Base-by-base conservation (phyloP, 225 moss, liverwort and hornwort genomes). In the Polytrichum formosum region DNA sequence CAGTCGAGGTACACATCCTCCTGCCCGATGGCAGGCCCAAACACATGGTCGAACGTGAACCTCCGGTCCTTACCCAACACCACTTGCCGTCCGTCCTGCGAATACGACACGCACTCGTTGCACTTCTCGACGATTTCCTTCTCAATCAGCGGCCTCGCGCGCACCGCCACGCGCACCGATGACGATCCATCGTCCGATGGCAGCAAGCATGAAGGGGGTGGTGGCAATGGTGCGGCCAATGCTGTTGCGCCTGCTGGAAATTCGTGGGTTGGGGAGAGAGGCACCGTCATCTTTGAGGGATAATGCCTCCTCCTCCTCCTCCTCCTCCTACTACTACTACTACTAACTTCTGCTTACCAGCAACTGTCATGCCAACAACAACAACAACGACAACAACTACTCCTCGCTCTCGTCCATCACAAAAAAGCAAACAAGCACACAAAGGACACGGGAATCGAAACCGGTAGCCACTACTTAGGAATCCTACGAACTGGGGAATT, bases 41-140 rank as follows among this genome's bases (percentile, higher is more conserved):
- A 94, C 55, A 94, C 90, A 78, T 92, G 80, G 74, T 94, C 90
- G 22, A 92, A 94, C 70, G 92, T 94, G 59, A 92, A 94, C 21
- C 88, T 77, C 56, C 85, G 84, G 74, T 92, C 94, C 80, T 90
- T 85, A 28, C 92, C 90, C 33, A 94, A 62, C 29, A 90, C 83
- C 71, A 94, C 79, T 68, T 94, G 90, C 61, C 87, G 84, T 63
- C 92, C 87, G 75, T 88, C 94, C 69, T 74, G 79, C 35, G 88
- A 90, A 77, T 94, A 92, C 13, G 86, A 76, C 4, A 94, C 85
- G 63, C 94, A 94, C 78, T 94, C 94, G 61, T 85, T 90, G 66
- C 90, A 90, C 72, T 94, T 94, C 66, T 94, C 88, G 26, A 92
- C 81, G 46, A 90, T 85, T 77, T 94, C 94, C 79, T 94, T 94